Evolutionary conservation across 2,329 filamentous ascomycete genomes (phyloP), one percentile per base, ranked within the genome.

Genomic region (Hypoxylon sp.): DNA sequence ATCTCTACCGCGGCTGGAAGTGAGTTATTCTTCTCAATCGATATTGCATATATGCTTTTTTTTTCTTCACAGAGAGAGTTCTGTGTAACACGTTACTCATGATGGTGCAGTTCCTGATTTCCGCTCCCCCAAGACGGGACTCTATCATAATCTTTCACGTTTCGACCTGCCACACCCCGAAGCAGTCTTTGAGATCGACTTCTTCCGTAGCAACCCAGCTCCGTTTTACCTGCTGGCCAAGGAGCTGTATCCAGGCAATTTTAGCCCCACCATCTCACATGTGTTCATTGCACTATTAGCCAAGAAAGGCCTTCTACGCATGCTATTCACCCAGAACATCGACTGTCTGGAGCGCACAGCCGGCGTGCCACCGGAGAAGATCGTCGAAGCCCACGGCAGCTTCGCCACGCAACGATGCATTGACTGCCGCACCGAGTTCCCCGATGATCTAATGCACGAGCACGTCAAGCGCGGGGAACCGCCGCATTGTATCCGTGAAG

Each of bases 241-340:
- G 74, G 96, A 98, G 80, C 86, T 99, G 3, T 97, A 97, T 76
- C 96, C 96, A 0, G 95, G 94, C 17, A 91, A 91, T 74, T 98
- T 92, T 82, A 86, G 90, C 60, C 96, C 96, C 0, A 99, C 96
- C 1, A 84, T 98, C 60, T 92, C 94, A 1, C 96, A 99, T 80
- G 91, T 89, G 36, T 99, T 99, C 80, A 90, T 99, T 74, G 86
- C 89, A 13, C 84, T 99, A 23, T 88, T 98, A 14, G 87, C 94
- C 63, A 84, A 90, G 66, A 97, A 97, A 80, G 89, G 88, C 3
- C 83, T 95, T 43, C 83, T 99, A 23, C 83, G 91, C 71, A 96
- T 94, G 83, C 87, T 96, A 58, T 99, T 98, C 79, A 98, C 96
- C 0, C 96, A 99, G 77, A 99, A 99, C 76, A 98, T 99, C 72